A percentile compares a stretch with the other conserved stretches of the same genome.
Evolutionary conservation across 345 rosid species (phyloP).

Genomic region (Eucalyptus lansdowneana): DNA sequence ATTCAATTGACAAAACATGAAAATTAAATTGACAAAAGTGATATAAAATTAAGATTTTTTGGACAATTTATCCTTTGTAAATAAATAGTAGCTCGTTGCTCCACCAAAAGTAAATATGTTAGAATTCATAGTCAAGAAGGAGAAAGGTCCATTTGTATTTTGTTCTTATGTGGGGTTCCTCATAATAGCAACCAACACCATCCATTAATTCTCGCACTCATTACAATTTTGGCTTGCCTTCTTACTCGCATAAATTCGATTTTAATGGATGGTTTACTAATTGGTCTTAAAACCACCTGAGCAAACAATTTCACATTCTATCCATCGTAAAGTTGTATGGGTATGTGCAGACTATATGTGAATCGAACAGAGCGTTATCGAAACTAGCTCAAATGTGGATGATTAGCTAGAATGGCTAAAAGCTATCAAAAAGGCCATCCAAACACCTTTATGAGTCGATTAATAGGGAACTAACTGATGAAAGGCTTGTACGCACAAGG

Average conservation of each 20-base stretch:
- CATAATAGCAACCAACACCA: background rate
- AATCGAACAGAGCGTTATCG: no score
- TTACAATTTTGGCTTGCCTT: no score
- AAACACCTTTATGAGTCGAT: background rate
- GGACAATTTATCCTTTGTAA: no score
- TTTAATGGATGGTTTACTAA: no score
- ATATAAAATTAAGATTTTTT: no score
- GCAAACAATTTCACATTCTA: no score
- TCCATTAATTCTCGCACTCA: background rate
- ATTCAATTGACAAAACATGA: no score
- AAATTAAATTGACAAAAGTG: no score
- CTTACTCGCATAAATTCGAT: no score
- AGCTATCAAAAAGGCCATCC: background rate
- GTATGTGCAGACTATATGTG: no score
- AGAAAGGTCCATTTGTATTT: background rate
- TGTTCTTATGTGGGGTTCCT: background rate
- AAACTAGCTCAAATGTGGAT: background rate
- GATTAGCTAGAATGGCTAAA: background rate
- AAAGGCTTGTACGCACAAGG: background rate
- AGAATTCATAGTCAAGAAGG: background rate
- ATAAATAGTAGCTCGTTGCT: background rate
- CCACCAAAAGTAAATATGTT: background rate
- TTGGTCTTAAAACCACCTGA: no score
- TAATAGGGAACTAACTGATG: background rate
- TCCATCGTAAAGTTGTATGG: no score